These are phyloP conservation scores for Podaxis sp. DNA, from an alignment of 768 basidiomycete species.

Conservation along the genomic window DNA sequence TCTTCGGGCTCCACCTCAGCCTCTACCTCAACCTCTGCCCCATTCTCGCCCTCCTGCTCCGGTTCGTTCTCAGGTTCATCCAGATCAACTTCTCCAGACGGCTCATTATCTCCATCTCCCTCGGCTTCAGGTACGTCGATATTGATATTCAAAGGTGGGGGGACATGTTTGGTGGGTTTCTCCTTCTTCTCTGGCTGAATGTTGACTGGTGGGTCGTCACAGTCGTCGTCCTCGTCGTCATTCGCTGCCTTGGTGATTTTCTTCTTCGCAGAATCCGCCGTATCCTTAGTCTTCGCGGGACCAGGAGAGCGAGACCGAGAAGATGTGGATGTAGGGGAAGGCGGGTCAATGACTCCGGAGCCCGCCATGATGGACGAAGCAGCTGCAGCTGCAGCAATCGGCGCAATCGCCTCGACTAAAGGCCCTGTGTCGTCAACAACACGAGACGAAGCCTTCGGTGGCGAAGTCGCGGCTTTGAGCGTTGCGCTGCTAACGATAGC, in stretches of 20 bases:
- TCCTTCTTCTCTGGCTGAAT: conserved; percentile 10
- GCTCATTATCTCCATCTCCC: conserved; percentile 21
- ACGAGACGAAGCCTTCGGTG: conserved; percentile 21
- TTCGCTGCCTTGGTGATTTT: conserved; percentile 8
- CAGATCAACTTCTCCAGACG: conserved; percentile 18
- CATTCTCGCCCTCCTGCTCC: conserved; percentile 32
- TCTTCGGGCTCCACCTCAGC: conserved; percentile 27
- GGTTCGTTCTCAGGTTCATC: conserved; percentile 27
- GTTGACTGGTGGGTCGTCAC: conserved; percentile 18
- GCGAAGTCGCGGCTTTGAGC: conserved; percentile 18
- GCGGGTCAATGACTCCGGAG: conserved; percentile 34
- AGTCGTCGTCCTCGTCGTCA: conserved; percentile 21
- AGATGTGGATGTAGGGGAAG: conserved; percentile 36
- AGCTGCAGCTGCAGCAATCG: conserved; percentile 35
- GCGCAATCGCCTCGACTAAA: conserved; percentile 24
- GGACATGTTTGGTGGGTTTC: conserved; percentile 3
- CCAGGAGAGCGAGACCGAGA: conserved; percentile 44
- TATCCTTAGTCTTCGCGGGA: conserved; percentile 11
- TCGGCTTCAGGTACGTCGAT: conserved; percentile 25
- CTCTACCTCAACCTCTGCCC: conserved; percentile 34
- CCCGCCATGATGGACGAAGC: conserved; percentile 51
- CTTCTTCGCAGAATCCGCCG: not conserved
- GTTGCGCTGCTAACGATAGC: conserved; percentile 10
- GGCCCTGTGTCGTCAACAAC: conserved; percentile 33
- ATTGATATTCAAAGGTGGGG: conserved; percentile 23